Conservation (phyloP, 768 basidiomycete genomes). For the Russula olivacea region DNA sequence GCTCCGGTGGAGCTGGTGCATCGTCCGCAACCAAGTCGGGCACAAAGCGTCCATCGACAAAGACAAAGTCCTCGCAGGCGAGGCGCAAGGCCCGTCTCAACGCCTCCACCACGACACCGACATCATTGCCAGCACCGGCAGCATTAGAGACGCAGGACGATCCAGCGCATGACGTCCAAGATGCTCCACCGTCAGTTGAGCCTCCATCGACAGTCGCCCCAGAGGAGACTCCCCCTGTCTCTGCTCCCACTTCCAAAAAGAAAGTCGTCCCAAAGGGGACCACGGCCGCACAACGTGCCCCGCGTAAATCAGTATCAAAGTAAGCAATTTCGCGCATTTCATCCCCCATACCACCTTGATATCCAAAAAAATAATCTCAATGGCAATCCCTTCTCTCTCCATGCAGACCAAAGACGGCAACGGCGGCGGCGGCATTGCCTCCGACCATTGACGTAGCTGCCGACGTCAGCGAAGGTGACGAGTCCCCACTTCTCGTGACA, state of each 20-base stretch:
- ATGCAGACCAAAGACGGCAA: not conserved
- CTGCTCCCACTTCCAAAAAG: conserved; percentile 26
- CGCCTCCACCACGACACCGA: not conserved
- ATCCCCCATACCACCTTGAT: not conserved
- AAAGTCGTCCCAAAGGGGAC: conserved; percentile 27
- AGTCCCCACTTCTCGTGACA: not conserved
- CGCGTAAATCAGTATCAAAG: conserved; percentile 32
- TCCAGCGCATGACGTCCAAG: conserved; percentile 6
- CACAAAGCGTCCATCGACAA: conserved; percentile 29
- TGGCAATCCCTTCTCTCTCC: not conserved
- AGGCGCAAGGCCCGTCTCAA: conserved; percentile 22
- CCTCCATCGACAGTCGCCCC: conserved; percentile 8
- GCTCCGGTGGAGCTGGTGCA: conserved; percentile 23
- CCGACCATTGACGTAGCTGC: conserved; percentile 9
- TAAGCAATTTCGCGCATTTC: conserved; percentile 9
- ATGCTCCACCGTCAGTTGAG: not conserved
- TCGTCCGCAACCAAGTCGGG: conserved; percentile 31
- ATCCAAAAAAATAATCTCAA: no score
- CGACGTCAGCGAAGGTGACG: conserved; percentile 15
- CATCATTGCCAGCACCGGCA: not conserved
- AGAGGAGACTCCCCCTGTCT: conserved; percentile 12
- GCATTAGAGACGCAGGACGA: conserved; percentile 1
- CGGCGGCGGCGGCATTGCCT: not conserved
- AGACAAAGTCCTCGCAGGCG: conserved; percentile 17
- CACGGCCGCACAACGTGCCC: conserved; percentile 28